phyloP scores from a whole-genome alignment of 225 moss, liverwort and hornwort genomes.

The Lunularia cruciata region DNA sequence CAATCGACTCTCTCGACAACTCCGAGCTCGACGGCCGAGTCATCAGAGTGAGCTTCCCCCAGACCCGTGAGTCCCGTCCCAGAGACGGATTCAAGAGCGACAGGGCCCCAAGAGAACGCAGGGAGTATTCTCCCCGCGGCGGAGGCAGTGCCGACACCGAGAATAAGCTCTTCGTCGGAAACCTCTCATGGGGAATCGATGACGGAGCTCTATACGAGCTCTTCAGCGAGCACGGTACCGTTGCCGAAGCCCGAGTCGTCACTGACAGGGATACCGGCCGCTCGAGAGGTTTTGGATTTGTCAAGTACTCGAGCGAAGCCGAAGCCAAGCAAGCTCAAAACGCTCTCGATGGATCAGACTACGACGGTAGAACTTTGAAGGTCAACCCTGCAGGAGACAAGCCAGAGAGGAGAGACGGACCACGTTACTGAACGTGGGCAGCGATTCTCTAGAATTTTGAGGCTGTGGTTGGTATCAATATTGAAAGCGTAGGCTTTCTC shows the following conservation, averaged over 20 bases:
- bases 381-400: conserved; percentile 18
- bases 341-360: conserved; percentile 34
- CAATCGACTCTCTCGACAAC: conserved; percentile 56
- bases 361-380: conserved; percentile 2
- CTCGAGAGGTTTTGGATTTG: conserved; percentile 48
- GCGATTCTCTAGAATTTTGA: neutral
- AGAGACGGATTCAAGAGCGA: conserved; percentile 26
- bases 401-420: conserved; percentile 18
- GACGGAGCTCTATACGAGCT: conserved; percentile 52
- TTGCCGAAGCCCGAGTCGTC: conserved; percentile 75
- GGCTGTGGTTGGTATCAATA: neutral
- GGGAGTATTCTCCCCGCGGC: conserved; percentile 4
- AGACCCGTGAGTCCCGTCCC: conserved; percentile 39
- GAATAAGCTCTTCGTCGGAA: conserved; percentile 84
- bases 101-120: conserved; percentile 34
- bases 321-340: conserved; percentile 37
- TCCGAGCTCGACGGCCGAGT: conserved; percentile 48
- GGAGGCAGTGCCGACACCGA: conserved; percentile 25
- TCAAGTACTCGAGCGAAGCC: conserved; percentile 11
- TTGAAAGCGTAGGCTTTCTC: neutral
- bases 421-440: neutral
- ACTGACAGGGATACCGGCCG: conserved; percentile 56
- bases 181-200: conserved; percentile 69
- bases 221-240: conserved; percentile 65
- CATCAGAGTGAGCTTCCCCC: conserved; percentile 66